Evolutionary conservation across 192 early-diverging fungal species (phyloP).

Genomic region (Coemansia sp.): DNA sequence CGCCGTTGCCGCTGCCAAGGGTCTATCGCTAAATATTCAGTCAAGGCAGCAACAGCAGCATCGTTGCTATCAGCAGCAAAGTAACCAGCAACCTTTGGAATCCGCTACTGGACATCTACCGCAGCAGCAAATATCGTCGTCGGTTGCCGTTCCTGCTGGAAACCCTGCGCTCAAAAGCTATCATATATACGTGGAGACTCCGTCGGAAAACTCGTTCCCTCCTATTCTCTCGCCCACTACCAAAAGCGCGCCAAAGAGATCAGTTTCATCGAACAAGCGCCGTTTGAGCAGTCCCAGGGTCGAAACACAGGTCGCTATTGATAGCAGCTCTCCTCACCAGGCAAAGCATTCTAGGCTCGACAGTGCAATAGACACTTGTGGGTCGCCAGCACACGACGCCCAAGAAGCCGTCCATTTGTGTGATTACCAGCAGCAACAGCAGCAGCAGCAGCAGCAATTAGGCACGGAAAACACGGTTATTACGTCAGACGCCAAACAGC

Average conservation of each 20-base stretch:
- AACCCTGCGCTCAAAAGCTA: slow-evolving; percentile 32
- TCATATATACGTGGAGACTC: slow-evolving; percentile 50
- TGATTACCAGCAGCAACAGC: slow-evolving; percentile 5
- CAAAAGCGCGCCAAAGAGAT: slow-evolving; percentile 6
- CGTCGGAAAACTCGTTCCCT: slow-evolving; percentile 33
- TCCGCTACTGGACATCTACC: background rate
- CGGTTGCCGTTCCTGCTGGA: background rate
- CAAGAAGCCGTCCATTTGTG: background rate
- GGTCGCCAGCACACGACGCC: slow-evolving; percentile 8
- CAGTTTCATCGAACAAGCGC: slow-evolving; percentile 34
- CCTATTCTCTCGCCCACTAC: slow-evolving; percentile 24
- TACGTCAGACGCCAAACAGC: background rate
- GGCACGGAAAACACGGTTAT: background rate
- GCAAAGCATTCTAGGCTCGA: slow-evolving; percentile 36
- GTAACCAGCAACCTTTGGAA: background rate
- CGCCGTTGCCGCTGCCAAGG: slow-evolving; percentile 34
- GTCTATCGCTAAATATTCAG: slow-evolving; percentile 24
- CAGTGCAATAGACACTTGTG: slow-evolving; percentile 4
- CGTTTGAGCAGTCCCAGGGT: slow-evolving; percentile 43
- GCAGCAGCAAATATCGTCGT: background rate
- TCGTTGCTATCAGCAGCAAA: background rate
- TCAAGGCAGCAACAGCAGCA: slow-evolving; percentile 2
- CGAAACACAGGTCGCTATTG: slow-evolving; percentile 2
- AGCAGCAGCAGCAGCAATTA: slow-evolving; percentile 1
- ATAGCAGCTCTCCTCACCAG: slow-evolving; percentile 10